A percentile compares a stretch with the other conserved stretches of the same genome.
These are phyloP conservation scores for Chlamydomonas schloesseri DNA, from an alignment of 139 green algal species.

Conservation along the genomic window DNA sequence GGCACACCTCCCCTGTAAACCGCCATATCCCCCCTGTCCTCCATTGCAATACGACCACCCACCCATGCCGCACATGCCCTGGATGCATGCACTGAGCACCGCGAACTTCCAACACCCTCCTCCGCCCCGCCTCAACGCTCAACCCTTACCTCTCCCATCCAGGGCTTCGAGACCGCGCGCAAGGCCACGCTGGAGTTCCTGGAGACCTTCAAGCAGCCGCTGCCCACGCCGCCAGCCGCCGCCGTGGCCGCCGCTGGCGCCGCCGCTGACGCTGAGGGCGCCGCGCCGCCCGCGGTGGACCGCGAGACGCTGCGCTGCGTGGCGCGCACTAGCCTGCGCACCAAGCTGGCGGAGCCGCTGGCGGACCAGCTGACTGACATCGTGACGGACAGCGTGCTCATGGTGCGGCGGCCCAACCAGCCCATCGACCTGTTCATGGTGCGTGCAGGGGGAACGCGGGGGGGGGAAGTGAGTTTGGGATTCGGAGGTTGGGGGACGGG, in stretches of 20 bases:
- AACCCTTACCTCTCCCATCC: too few species aligned
- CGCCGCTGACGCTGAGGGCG: background rate
- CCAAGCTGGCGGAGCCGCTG: slow-evolving; percentile 88
- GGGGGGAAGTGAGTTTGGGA: background rate
- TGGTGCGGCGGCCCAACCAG: slow-evolving; percentile 80
- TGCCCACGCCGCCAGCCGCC: background rate
- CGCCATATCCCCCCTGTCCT: too few species aligned
- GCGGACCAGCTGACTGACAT: slow-evolving; percentile 94
- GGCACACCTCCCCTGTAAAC: too few species aligned
- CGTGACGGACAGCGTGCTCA: slow-evolving; percentile 89
- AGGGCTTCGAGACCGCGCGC: slow-evolving; percentile 93
- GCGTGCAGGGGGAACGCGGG: background rate
- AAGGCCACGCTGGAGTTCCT: slow-evolving; percentile 90
- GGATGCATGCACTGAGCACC: too few species aligned
- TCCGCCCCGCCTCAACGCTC: too few species aligned
- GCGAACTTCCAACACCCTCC: too few species aligned
- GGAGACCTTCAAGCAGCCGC: slow-evolving; percentile 87
- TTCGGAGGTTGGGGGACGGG: background rate
- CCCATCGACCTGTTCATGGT: slow-evolving; percentile 98
- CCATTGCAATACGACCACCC: too few species aligned
- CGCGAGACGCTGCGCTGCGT: slow-evolving; percentile 92
- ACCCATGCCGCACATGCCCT: too few species aligned
- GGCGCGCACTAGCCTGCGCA: slow-evolving; percentile 92
- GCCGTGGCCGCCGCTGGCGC: background rate
- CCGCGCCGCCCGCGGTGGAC: slow-evolving; percentile 50